Percentiles rank a stretch among this genome's conserved stretches.
phyloP scores from a whole-genome alignment of 2,329 filamentous ascomycete genomes.

The Alternaria incomplexa region DNA sequence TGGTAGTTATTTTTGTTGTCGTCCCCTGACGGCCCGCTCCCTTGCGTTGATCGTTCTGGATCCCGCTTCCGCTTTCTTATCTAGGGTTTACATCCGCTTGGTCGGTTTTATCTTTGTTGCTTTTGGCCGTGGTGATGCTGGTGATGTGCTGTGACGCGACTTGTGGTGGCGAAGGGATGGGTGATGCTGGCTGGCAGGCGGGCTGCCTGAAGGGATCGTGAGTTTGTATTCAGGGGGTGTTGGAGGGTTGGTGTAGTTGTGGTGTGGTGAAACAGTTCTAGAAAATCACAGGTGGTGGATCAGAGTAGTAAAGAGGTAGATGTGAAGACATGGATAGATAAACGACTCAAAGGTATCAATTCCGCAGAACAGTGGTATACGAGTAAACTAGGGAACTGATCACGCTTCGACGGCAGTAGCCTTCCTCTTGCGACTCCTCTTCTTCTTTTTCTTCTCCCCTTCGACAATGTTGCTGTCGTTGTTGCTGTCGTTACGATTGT shows the following conservation, averaged over 20 bases:
- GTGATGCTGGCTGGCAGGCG: neutral
- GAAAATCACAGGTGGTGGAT: neutral
- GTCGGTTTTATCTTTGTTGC: neutral
- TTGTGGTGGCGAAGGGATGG: neutral
- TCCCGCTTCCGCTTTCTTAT: neutral
- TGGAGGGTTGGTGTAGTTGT: neutral
- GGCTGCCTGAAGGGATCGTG: neutral
- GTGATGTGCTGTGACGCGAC: neutral
- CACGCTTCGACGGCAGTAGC: constrained; percentile 14
- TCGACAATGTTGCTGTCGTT: constrained; percentile 20
- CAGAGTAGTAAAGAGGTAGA: neutral
- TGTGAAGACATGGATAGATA: neutral
- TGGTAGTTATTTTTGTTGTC: neutral
- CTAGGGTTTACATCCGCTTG: neutral
- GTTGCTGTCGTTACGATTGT: neutral
- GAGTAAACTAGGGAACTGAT: neutral
- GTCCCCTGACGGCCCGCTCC: neutral
- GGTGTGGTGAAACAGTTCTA: neutral
- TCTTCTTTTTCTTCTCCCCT: constrained; percentile 34
- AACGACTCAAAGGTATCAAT: neutral
- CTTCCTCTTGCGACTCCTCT: constrained; percentile 34
- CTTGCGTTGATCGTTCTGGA: neutral
- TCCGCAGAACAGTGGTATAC: neutral
- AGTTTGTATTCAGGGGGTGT: neutral
- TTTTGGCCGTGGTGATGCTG: neutral